Conservation (phyloP, 352 stramenopile genomes). For the Globisporangium middletonii region DNA sequence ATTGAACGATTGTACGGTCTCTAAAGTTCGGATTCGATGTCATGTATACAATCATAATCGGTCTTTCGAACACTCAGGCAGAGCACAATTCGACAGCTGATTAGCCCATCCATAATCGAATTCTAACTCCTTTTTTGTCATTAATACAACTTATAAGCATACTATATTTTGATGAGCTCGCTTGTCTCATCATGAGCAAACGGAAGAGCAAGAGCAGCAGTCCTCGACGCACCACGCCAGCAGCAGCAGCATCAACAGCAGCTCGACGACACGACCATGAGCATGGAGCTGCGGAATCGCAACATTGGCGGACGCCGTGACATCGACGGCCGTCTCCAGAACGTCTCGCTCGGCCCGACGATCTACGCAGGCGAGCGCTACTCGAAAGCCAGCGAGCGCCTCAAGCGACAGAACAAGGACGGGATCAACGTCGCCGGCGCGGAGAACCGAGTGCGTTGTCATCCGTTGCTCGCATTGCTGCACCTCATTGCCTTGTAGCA, state of each 20-base stretch:
- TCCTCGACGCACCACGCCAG: not conserved
- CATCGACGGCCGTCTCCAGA: slow-evolving; percentile 21
- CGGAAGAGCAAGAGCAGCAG: no score
- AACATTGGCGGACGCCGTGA: slow-evolving; percentile 23
- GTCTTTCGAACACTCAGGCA: no score
- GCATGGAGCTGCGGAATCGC: slow-evolving; percentile 66
- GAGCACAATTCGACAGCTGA: no score
- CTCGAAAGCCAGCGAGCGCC: slow-evolving; percentile 75
- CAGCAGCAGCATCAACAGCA: not conserved
- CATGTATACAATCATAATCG: no score
- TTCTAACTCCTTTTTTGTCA: no score
- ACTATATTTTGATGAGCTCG: no score
- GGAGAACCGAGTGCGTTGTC: slow-evolving; percentile 27
- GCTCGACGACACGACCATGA: slow-evolving; percentile 1
- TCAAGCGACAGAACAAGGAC: slow-evolving; percentile 66
- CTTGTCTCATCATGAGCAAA: no score
- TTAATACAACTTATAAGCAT: no score
- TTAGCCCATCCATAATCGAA: no score
- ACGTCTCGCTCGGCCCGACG: slow-evolving; percentile 66
- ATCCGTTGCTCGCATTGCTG: not conserved
- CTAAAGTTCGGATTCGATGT: no score
- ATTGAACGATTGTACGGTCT: no score
- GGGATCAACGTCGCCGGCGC: slow-evolving; percentile 31
- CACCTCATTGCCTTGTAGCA: not conserved
- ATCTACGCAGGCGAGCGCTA: slow-evolving; percentile 81